Base-by-base conservation (phyloP, 805 yeast species). In the Soucietia sequanensis region DNA sequence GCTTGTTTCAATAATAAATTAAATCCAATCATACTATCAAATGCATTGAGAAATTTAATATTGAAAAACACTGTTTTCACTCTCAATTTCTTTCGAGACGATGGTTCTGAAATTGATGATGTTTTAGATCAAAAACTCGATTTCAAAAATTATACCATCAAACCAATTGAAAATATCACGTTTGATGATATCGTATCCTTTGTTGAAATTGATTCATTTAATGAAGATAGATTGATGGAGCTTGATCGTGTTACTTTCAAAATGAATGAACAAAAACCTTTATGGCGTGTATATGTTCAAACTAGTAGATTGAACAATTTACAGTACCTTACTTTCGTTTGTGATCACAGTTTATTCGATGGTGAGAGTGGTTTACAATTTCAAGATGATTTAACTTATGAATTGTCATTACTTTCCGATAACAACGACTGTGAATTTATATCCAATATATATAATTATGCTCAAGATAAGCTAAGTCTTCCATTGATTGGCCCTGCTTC, bases 321-420 rank as follows among this genome's bases (percentile, higher is more conserved):
- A 11, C 52, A 47, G 28, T 46, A 53, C 32, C 7, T 56, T 6
- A 29, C 54, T 8, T 48, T 63, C 23, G 33, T 31, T 16, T 56
- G 52, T 35, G 60, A 62, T 17, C 69, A 56, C 36, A 18, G 52
- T 3, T 37, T 59, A 8, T 52, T 56, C 27, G 70, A 65, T 42
- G 72, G 70, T 3, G 48, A 48, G 11, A 48, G 64, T 11, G 65
- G 61, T 2, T 35, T 38, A 12, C 44, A 42, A 28, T 59, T 65
- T 40, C 65, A 60, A 27, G 37, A 44, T 13, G 50, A 54, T 17
- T 47, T 62, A 18, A 29, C 46, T 10, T 28, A 38, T 14, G 48
- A 46, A 24, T 27, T 48, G 35, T 42, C 17, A 18, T 20, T 34
- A 22, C 39, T 33, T 37, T 39, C 11, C 27, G 41, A 26, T 9